phyloP scores from a whole-genome alignment of 2,329 filamentous ascomycete genomes.

The Colletotrichum nymphaeae region DNA sequence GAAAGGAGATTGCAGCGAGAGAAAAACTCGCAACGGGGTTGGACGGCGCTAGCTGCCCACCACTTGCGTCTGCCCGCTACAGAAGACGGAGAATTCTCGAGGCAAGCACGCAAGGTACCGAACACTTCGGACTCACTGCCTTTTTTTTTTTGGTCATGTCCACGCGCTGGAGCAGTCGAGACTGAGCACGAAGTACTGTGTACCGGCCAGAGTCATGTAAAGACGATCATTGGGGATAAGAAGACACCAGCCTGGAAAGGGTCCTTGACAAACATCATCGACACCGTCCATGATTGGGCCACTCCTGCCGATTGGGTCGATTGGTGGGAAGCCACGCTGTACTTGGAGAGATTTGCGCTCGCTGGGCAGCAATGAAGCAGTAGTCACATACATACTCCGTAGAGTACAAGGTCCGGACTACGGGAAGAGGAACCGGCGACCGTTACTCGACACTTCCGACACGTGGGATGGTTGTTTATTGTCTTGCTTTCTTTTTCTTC shows the following conservation, averaged over 20 bases:
- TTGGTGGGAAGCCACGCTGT: background rate
- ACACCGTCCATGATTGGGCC: background rate
- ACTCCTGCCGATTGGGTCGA: background rate
- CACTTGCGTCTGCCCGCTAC: background rate
- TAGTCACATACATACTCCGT: no score
- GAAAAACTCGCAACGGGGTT: background rate
- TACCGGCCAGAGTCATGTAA: constrained; percentile 18
- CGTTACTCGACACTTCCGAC: background rate
- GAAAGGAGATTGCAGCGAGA: background rate
- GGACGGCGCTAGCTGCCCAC: constrained; percentile 2
- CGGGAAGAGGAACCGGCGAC: background rate
- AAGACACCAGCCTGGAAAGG: constrained; percentile 6
- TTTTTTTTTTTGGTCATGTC: background rate
- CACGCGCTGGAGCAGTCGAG: background rate
- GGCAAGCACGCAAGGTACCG: no score
- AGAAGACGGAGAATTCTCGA: constrained; percentile 3
- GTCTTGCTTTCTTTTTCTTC: background rate
- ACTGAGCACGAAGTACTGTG: background rate
- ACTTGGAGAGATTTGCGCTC: background rate
- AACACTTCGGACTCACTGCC: background rate
- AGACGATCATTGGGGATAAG: constrained; percentile 24
- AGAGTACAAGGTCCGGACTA: no score
- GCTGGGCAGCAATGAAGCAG: background rate
- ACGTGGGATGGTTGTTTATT: background rate
- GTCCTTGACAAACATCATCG: constrained; percentile 3